A percentile compares a stretch with the other conserved stretches of the same genome.
phyloP scores from a whole-genome alignment of 208 protist genomes.

The Wallacemonas sp. region DNA sequence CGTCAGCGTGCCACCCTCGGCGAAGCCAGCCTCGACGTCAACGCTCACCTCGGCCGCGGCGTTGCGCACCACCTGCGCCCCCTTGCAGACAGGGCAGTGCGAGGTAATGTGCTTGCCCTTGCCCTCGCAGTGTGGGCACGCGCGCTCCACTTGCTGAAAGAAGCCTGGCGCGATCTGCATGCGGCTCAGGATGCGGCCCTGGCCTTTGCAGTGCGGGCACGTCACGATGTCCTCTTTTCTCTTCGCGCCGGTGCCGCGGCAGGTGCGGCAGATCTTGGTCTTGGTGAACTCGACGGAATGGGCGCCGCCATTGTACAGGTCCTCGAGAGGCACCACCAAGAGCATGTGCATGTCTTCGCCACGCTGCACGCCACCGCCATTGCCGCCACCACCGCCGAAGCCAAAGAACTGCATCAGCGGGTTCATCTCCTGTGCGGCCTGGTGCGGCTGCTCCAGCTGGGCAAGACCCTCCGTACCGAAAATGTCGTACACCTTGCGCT shows the following conservation, averaged over 20 bases:
- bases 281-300: slow-evolving; percentile 78
- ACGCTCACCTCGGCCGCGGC: slow-evolving; percentile 37
- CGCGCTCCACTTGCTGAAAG: slow-evolving; percentile 47
- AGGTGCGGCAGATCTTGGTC: slow-evolving; percentile 73
- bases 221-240: slow-evolving; percentile 25
- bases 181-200: slow-evolving; percentile 30
- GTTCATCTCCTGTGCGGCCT: slow-evolving; percentile 28
- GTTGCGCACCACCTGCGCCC: slow-evolving; percentile 38
- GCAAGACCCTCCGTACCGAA: slow-evolving; percentile 62
- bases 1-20: slow-evolving; percentile 41
- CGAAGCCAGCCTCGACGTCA: slow-evolving; percentile 51
- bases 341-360: slow-evolving; percentile 72
- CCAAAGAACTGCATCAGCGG: slow-evolving; percentile 43
- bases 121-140: slow-evolving; percentile 76
- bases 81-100: slow-evolving; percentile 63
- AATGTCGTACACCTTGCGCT: slow-evolving; percentile 81
- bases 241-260: slow-evolving; percentile 45
- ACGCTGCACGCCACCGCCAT: slow-evolving; percentile 27
- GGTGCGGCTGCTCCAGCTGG: slow-evolving; percentile 40
- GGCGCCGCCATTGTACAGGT: slow-evolving; percentile 92
- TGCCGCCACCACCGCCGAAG: slow-evolving; percentile 24
- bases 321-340: slow-evolving; percentile 85
- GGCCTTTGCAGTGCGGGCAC: slow-evolving; percentile 43
- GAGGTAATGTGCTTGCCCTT: slow-evolving; percentile 57
- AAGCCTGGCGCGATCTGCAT: slow-evolving; percentile 50